phyloP scores from a whole-genome alignment of 1,284 basidiomycete genomes.

The Puccinia horiana region DNA sequence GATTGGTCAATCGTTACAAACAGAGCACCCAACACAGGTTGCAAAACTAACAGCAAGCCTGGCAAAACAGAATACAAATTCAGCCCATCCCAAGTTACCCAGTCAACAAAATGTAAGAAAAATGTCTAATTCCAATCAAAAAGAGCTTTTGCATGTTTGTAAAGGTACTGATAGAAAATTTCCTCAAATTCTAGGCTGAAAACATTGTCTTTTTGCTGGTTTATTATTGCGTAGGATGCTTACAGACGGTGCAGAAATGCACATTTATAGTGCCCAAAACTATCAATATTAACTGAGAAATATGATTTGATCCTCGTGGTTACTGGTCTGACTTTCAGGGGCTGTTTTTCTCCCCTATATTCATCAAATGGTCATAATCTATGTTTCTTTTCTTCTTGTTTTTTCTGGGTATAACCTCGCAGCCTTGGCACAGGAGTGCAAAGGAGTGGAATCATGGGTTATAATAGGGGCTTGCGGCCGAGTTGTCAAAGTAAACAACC shows the following conservation, averaged over 20 bases:
- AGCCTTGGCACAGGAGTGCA: conserved; percentile 18
- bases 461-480: conserved; percentile 7
- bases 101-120: conserved; percentile 22
- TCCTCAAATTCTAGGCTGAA: conserved; percentile 15
- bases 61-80: not conserved
- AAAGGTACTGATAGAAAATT: not conserved
- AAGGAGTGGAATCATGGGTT: not conserved
- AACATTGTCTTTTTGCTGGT: conserved; percentile 29
- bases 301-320: conserved; percentile 24
- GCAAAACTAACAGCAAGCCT: conserved; percentile 10
- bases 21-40: not conserved
- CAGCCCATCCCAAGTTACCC: conserved; percentile 15
- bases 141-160: not conserved
- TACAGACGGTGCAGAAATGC: conserved; percentile 9
- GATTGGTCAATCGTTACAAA: not conserved
- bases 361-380: not conserved
- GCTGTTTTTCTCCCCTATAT: not conserved
- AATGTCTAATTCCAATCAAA: not conserved
- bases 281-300: not conserved
- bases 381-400: not conserved
- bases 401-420: not conserved
- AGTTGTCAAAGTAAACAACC: conserved; percentile 9
- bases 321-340: conserved; percentile 10
- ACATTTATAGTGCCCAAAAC: conserved; percentile 11
- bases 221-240: not conserved